Percentiles rank a stretch among this genome's conserved stretches.
phyloP scores from a whole-genome alignment of 1,284 basidiomycete species.

The Pseudozyma sp. region DNA sequence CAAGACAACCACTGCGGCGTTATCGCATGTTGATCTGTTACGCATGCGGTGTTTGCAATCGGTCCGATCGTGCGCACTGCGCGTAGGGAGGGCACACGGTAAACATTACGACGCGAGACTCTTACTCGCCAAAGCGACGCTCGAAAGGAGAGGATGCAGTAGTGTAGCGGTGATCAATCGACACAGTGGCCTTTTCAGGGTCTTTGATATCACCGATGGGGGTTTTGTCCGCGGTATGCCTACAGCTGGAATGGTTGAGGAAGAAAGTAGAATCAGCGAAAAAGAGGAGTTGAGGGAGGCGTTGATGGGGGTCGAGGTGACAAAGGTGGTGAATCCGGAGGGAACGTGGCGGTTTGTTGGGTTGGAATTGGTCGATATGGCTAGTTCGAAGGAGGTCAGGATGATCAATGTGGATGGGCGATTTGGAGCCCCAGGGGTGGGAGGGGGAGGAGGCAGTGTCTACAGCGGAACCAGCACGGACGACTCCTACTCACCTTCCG shows the following conservation, averaged over 20 bases:
- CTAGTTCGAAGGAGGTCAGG: conserved; percentile 11
- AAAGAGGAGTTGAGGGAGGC: conserved; percentile 71
- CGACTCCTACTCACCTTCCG: conserved; percentile 29
- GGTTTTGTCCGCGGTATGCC: conserved; percentile 76
- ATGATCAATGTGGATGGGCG: not conserved
- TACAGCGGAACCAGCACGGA: conserved; percentile 10
- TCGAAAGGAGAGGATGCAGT: conserved; percentile 74
- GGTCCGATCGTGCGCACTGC: conserved; percentile 71
- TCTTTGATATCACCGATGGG: conserved; percentile 77
- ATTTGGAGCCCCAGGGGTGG: too few species aligned
- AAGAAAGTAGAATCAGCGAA: conserved; percentile 69
- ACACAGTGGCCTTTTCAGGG: conserved; percentile 75
- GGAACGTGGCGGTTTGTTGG: conserved; percentile 23
- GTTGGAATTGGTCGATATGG: conserved; percentile 36
- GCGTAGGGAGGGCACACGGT: conserved; percentile 81
- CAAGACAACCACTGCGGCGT: conserved; percentile 74
- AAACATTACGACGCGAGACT: conserved; percentile 78
- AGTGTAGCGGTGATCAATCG: conserved; percentile 79
- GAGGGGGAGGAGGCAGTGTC: conserved; percentile 12
- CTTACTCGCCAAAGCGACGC: conserved; percentile 72
- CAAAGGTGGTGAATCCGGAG: conserved; percentile 12
- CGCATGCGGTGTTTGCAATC: conserved; percentile 75
- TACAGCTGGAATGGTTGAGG: conserved; percentile 73
- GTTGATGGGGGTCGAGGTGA: conserved; percentile 21
- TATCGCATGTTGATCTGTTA: conserved; percentile 79